Evolutionary conservation across 768 basidiomycete genomes (phyloP).

Genomic region (Phaeotremella fagi): DNA sequence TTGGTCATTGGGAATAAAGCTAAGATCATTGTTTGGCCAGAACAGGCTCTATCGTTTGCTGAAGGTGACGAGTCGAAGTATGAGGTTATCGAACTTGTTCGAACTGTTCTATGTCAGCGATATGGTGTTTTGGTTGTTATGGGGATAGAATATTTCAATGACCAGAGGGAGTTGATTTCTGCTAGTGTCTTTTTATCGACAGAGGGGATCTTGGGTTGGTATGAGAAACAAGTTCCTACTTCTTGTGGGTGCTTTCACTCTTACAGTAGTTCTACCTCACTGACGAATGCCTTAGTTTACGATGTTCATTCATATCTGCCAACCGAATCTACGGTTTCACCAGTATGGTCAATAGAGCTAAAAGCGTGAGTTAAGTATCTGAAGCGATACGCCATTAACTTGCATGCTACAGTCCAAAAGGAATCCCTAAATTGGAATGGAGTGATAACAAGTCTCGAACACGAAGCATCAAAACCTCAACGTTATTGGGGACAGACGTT

Average conservation of each 20-base stretch:
- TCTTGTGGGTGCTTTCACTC: constrained; percentile 5
- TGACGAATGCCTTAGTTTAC: neutral
- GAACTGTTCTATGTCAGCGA: constrained; percentile 1
- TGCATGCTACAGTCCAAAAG: neutral
- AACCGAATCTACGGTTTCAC: neutral
- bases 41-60: constrained; percentile 2
- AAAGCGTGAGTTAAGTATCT: neutral
- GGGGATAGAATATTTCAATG: constrained; percentile 3
- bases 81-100: constrained; percentile 6
- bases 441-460: neutral
- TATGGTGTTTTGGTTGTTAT: constrained; percentile 16
- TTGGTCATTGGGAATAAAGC: constrained; percentile 4
- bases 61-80: neutral
- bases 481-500: constrained; percentile 20
- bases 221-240: constrained; percentile 11
- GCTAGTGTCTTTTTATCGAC: constrained; percentile 9
- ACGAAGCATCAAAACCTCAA: constrained; percentile 7
- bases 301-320: neutral
- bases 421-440: constrained; percentile 4
- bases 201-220: constrained; percentile 7
- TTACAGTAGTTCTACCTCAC: too few relatives aligned
- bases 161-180: neutral
- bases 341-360: neutral
- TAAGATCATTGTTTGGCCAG: constrained; percentile 14
- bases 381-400: neutral